Evolutionary conservation across 148 eudicot genomes (phyloP).

Genomic region (Pouteria glomerata): DNA sequence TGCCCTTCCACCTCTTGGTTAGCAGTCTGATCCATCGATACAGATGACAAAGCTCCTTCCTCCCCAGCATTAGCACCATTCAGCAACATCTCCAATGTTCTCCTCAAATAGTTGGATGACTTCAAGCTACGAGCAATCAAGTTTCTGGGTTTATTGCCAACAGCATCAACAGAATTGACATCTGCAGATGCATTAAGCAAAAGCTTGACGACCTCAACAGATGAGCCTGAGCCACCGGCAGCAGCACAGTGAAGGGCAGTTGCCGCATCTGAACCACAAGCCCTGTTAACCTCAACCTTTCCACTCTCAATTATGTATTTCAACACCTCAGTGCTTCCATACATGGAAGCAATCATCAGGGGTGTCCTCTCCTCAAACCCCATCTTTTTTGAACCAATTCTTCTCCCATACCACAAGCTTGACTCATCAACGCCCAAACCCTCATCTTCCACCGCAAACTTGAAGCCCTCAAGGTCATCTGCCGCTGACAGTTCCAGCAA

Average conservation of each 20-base stretch:
- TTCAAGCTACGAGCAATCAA: slow-evolving; percentile 43
- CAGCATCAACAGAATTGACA: slow-evolving; percentile 36
- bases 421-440: slow-evolving; percentile 34
- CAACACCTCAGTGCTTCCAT: slow-evolving; percentile 55
- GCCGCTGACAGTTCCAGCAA: slow-evolving; percentile 75
- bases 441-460: slow-evolving; percentile 41
- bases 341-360: slow-evolving; percentile 69
- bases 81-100: slow-evolving; percentile 37
- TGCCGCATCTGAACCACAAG: slow-evolving; percentile 60
- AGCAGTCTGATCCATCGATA: not conserved
- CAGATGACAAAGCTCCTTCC: not conserved
- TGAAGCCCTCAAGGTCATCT: slow-evolving; percentile 50
- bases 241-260: slow-evolving; percentile 91
- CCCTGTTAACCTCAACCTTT: slow-evolving; percentile 47
- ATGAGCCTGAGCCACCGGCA: slow-evolving; percentile 50
- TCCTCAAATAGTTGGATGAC: slow-evolving; percentile 20
- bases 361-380: slow-evolving; percentile 71
- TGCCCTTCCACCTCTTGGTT: slow-evolving; percentile 2
- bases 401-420: slow-evolving; percentile 69
- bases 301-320: slow-evolving; percentile 39
- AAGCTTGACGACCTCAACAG: slow-evolving; percentile 32
- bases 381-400: slow-evolving; percentile 70
- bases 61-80: slow-evolving; percentile 18
- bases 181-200: slow-evolving; percentile 56
- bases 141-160: slow-evolving; percentile 58